A percentile compares a stretch with the other conserved stretches of the same genome.
Evolutionary conservation across 805 yeast species (phyloP).

Genomic region (Candida endomychidarum): DNA sequence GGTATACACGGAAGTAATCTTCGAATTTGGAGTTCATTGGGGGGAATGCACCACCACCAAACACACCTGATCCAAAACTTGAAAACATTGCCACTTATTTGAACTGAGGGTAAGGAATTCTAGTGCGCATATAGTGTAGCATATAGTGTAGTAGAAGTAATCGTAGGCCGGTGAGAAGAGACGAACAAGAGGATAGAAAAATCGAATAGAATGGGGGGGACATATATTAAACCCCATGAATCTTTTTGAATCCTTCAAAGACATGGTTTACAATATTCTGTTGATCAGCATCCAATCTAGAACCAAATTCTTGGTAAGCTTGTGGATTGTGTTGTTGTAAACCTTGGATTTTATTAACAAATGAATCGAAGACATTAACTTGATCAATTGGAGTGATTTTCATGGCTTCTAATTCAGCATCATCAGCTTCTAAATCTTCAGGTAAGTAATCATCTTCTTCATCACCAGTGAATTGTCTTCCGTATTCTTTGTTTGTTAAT

Average conservation of each 20-base stretch:
- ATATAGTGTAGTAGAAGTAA: too few species aligned
- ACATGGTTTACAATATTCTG: slow-evolving; percentile 21
- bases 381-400: slow-evolving; percentile 77
- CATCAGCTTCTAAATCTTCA: slow-evolving; percentile 53
- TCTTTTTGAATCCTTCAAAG: slow-evolving; percentile 12
- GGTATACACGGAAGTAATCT: slow-evolving; percentile 90
- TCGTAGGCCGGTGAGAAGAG: too few species aligned
- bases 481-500: slow-evolving; percentile 40
- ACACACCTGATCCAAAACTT: slow-evolving; percentile 40
- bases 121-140: too few species aligned
- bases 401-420: slow-evolving; percentile 79
- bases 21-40: slow-evolving; percentile 53
- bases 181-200: background rate
- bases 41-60: slow-evolving; percentile 32
- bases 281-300: slow-evolving; percentile 36
- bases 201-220: too few species aligned
- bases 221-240: slow-evolving; percentile 1
- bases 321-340: slow-evolving; percentile 49
- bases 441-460: slow-evolving; percentile 32
- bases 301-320: slow-evolving; percentile 51
- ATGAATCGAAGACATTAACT: slow-evolving; percentile 66
- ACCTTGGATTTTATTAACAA: slow-evolving; percentile 52
- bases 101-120: too few species aligned
- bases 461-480: slow-evolving; percentile 27
- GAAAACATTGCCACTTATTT: slow-evolving; percentile 32